Base-by-base conservation (phyloP, 2,329 filamentous ascomycete genomes). In the Hypoxylon sp. region DNA sequence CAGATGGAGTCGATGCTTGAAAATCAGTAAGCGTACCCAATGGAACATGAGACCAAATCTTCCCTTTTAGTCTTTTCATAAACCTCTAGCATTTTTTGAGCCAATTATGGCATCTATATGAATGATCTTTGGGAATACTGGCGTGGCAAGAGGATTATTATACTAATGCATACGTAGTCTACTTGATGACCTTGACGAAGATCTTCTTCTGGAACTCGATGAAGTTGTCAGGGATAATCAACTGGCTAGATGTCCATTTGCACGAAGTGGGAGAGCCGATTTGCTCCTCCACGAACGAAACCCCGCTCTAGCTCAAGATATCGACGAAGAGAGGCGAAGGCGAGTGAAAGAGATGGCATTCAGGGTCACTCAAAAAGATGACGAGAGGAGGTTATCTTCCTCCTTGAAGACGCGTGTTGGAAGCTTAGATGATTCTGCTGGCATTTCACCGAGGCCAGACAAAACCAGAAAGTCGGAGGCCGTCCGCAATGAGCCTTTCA, bases 1-100 rank as follows among this genome's bases (percentile, higher is more conserved):
- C 96, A 97, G 74, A 84, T 98, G 61, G 96, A 99, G 78, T 88
- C 90, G 5, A 93, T 98, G 85, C 88, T 99, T 53, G 94, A 97
- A 74, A 97, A 97, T 68, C 91, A 93, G 76, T 78, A 69, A 73
- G 76, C 72, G 2, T 21, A 25, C 21, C 23, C 34, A 2, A 12
- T 37, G 6, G 19, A 25, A 14, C 41, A 34, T 8, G 29, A 37
- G 11, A 46, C 5, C 16, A 12, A 23, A n/a, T 23, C 11, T 25
- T 21, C 16, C 14, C 16, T n/a, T n/a, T n/a, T n/a, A n/a, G n/a
- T n/a, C n/a, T n/a, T n/a, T n/a, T 41, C 4, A 39, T 25, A 27
- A 14, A 7, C 14, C 8, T 30, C 23, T 3, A 14, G 25, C 5
- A 5, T 52, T 52, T 25, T 27, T 23, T 51, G 16, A 25, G 14